Evolutionary conservation across 179 eudicot genomes (phyloP), one percentile per base, ranked within the genome.

Genomic region (Silene vulgaris): DNA sequence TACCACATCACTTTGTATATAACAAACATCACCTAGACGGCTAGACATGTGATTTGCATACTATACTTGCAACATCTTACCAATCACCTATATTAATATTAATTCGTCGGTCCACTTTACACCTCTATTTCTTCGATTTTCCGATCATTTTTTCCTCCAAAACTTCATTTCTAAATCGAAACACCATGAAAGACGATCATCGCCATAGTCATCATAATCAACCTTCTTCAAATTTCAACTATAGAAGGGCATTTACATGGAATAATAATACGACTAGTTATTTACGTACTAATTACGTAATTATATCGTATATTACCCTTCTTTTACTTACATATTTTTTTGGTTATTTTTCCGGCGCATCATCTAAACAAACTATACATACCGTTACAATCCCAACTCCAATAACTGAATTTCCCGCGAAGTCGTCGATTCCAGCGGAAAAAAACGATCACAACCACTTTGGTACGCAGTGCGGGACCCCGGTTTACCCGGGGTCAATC

Each of bases 271-370:
- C 68, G 14, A 9, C 69, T 35, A 69, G 35, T 28, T 64, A 79
- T 1, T n/a, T 66, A 62, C 80, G 74, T 75, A 48, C 78, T 23
- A 40, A 23, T 40, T 57, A 30, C 5, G 82, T 81, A 8, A 79
- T 82, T 9, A 56, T 77, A 0, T 82, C 79, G 9, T 86, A 76
- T 30, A 1, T 78, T 3, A 65, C 76, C 76, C 80, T 86, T 69
- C 81, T 86, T 62, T 26, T 88, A 77, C 28, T 88, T 23, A 56
- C 88, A 21, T 90, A 81, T 77, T 43, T 76, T 74, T 66, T 88
- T 1, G 92, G 95, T 61, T 90, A 88, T 75, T 78, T 80, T 13
- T 81, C 86, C 32, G 78, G 85, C 71, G 50, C 75, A 7, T 60
- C 73, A 8, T 43, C 75, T 8, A 52, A 63, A 8, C 69, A 35